Evolutionary conservation across 192 early-diverging fungal species (phyloP).

Genomic region (Chytriomyces sp.): DNA sequence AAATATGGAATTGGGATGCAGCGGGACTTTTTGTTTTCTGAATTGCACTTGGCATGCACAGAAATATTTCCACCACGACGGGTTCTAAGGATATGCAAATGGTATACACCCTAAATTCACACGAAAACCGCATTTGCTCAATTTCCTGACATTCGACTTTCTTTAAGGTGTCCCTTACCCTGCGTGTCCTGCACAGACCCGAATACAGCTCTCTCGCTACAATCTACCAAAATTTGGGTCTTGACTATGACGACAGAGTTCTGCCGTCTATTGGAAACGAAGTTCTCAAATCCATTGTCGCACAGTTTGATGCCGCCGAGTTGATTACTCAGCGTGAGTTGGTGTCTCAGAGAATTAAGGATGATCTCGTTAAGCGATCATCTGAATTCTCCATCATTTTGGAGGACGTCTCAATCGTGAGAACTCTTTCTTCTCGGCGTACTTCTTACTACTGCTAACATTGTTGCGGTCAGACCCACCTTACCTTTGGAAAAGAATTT

Average conservation of each 20-base stretch:
- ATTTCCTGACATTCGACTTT: too few species aligned
- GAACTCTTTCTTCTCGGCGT: conserved; percentile 25
- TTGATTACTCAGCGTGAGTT: conserved; percentile 96
- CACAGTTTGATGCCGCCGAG: conserved; percentile 97
- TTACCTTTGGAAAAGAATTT: conserved; percentile 99
- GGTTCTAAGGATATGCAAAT: conserved; percentile 99
- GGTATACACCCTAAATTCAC: conserved; percentile 37
- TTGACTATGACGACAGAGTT: conserved; percentile 97
- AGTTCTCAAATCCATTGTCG: conserved; percentile 96
- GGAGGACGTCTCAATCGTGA: conserved; percentile 97
- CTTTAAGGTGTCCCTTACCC: conserved; percentile 72
- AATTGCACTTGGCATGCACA: conserved; percentile 23
- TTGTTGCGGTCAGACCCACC: conserved; percentile 74
- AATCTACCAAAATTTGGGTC: conserved; percentile 90
- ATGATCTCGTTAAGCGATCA: conserved; percentile 91
- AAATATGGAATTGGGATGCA: too few species aligned
- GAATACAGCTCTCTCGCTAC: conserved; percentile 72
- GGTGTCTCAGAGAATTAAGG: conserved; percentile 87
- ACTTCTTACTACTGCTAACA: neutral
- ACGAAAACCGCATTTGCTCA: too few species aligned
- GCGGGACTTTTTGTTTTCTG: neutral
- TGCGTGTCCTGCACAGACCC: conserved; percentile 88
- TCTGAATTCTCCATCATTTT: conserved; percentile 94
- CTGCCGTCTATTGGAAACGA: conserved; percentile 99
- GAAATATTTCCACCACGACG: conserved; percentile 98